These are phyloP conservation scores for Coemansia sp. DNA, from an alignment of 192 early-diverging fungal genomes.

Conservation along the genomic window DNA sequence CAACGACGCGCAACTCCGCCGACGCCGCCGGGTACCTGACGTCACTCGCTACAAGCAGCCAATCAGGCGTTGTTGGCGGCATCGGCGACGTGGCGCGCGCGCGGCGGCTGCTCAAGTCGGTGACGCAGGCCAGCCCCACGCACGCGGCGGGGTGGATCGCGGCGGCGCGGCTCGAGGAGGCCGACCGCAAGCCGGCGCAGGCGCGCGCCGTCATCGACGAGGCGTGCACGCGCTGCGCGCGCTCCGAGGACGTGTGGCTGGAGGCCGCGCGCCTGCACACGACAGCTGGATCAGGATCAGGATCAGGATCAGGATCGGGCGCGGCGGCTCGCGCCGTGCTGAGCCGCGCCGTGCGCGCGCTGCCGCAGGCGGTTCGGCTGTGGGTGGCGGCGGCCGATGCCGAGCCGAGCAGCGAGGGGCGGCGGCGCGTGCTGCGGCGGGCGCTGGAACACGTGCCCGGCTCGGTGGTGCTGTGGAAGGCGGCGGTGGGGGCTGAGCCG, in stretches of 20 bases:
- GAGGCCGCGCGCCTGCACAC: constrained; percentile 89
- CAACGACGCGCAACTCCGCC: constrained; percentile 60
- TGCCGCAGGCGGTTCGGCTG: constrained; percentile 92
- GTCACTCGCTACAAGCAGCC: constrained; percentile 84
- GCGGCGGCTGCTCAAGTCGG: constrained; percentile 82
- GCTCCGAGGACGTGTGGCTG: constrained; percentile 96
- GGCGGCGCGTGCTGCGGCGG: constrained; percentile 84
- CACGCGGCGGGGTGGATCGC: constrained; percentile 99
- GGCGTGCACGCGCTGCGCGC: constrained; percentile 94
- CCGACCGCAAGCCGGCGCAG: constrained; percentile 78
- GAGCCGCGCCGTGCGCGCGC: constrained; percentile 84
- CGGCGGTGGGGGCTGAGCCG: constrained; percentile 88
- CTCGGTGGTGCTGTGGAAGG: constrained; percentile 92
- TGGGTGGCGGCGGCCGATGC: constrained; percentile 90
- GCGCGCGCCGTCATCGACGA: constrained; percentile 87
- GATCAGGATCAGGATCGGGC: too few species aligned
- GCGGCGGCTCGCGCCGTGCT: constrained; percentile 90
- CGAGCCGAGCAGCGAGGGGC: constrained; percentile 60
- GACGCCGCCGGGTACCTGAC: constrained; percentile 98
- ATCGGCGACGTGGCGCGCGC: constrained; percentile 90
- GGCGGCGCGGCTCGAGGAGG: constrained; percentile 94
- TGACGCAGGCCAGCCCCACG: constrained; percentile 93
- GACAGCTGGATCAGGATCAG: too few species aligned
- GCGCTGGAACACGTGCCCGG: constrained; percentile 95
- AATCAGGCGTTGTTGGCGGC: too few species aligned